phyloP scores from a whole-genome alignment of 805 yeast genomes.

The Nakazawaea ambrosiae region DNA sequence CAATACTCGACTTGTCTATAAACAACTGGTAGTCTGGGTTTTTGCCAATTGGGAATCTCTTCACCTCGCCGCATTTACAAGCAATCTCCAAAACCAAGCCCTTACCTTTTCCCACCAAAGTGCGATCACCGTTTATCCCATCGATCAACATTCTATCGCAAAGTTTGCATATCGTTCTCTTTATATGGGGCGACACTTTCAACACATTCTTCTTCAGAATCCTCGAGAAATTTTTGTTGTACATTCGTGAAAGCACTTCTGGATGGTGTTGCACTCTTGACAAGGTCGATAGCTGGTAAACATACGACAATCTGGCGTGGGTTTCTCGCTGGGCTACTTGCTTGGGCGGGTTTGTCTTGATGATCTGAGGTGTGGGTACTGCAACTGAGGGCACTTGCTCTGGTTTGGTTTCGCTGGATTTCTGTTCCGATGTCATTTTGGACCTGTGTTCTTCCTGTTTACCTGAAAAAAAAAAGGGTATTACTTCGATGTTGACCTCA shows the following conservation, averaged over 20 bases:
- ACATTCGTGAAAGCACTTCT: constrained; percentile 45
- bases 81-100: constrained; percentile 40
- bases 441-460: no score
- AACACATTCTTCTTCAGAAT: constrained; percentile 65
- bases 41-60: constrained; percentile 58
- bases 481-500: no score
- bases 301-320: constrained; percentile 49
- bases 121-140: constrained; percentile 33
- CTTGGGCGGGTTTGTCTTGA: constrained; percentile 25
- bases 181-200: constrained; percentile 55
- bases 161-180: constrained; percentile 62
- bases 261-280: constrained; percentile 18
- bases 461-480: no score
- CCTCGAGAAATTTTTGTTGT: constrained; percentile 45
- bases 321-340: constrained; percentile 48
- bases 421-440: no score
- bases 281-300: constrained; percentile 48
- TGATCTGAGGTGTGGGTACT: background rate
- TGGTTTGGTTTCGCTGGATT: no score
- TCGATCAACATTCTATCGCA: constrained; percentile 48
- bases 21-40: constrained; percentile 42
- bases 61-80: constrained; percentile 49
- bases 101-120: constrained; percentile 16
- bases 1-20: constrained; percentile 12
- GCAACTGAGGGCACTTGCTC: no score